phyloP scores from a whole-genome alignment of 2,329 filamentous ascomycete species.

The Aspergillus luchuensis region DNA sequence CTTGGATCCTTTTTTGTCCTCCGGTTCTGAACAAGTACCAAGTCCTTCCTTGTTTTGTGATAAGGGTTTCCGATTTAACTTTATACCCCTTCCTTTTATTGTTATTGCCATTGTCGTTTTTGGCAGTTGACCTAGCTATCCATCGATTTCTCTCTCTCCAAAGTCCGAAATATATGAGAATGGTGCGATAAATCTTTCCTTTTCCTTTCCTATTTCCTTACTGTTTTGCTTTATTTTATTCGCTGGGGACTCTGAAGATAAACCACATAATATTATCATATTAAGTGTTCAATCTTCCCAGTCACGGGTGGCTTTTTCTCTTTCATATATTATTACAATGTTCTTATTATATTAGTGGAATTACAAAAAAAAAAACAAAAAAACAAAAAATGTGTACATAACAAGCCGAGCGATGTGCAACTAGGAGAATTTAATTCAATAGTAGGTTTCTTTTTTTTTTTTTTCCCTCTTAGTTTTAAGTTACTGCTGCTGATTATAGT shows the following conservation, averaged over 20 bases:
- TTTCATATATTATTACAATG: slow-evolving; percentile 8
- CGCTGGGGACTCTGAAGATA: too few relatives aligned
- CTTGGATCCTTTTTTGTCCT: slow-evolving; percentile 11
- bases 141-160: neutral
- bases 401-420: neutral
- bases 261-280: too few relatives aligned
- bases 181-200: neutral
- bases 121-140: neutral
- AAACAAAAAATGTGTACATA: neutral
- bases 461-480: too few relatives aligned
- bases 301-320: slow-evolving; percentile 3
- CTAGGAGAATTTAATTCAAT: neutral
- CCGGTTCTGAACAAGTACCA: neutral
- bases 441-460: neutral
- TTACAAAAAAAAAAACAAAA: too few relatives aligned
- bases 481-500: too few relatives aligned
- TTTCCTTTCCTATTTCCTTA: slow-evolving; percentile 6
- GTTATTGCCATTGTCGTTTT: neutral
- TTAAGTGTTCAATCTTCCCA: slow-evolving; percentile 2
- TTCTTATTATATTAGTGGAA: neutral
- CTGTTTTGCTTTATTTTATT: neutral
- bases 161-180: neutral
- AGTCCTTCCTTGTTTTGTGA: slow-evolving; percentile 9
- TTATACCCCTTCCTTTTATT: slow-evolving; percentile 18
- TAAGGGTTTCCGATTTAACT: slow-evolving; percentile 14